Percentiles rank a stretch among this genome's conserved stretches.
phyloP scores from a whole-genome alignment of 1,139 yeast species.

The Hemisphaericaspora xylanilytica region DNA sequence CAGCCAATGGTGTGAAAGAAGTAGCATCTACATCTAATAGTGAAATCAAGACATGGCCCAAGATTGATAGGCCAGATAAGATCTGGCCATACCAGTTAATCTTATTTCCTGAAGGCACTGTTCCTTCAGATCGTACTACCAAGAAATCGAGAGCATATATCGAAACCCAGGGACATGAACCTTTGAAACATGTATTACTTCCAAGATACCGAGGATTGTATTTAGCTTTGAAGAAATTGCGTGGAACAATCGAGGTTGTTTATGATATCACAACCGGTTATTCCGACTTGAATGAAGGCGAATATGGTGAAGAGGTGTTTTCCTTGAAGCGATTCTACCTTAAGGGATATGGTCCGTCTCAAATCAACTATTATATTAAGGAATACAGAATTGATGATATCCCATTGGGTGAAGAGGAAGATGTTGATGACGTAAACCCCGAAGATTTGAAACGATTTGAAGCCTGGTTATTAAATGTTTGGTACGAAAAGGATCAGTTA shows the following conservation, averaged over 20 bases:
- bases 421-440: constrained; percentile 44
- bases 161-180: constrained; percentile 43
- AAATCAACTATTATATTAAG: constrained; percentile 63
- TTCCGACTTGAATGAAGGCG: constrained; percentile 58
- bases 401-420: constrained; percentile 57
- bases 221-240: constrained; percentile 58
- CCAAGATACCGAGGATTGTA: constrained; percentile 84
- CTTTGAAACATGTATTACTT: constrained; percentile 61
- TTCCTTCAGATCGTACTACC: constrained; percentile 65
- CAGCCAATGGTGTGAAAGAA: constrained; percentile 45
- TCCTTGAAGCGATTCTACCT: constrained; percentile 64
- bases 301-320: constrained; percentile 76
- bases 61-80: constrained; percentile 28
- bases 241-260: constrained; percentile 59
- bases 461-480: constrained; percentile 69
- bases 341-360: constrained; percentile 67
- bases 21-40: constrained; percentile 14
- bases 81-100: constrained; percentile 55
- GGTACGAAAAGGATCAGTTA: constrained; percentile 76
- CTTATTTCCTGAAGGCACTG: constrained; percentile 95
- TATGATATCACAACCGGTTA: constrained; percentile 87
- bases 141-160: constrained; percentile 58
- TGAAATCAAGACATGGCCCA: constrained; percentile 34
- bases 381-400: constrained; percentile 59
- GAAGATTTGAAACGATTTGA: constrained; percentile 54